A percentile compares a stretch with the other conserved stretches of the same genome.
Conservation (phyloP, 345 rosid genomes). For the Arabis alpina region DNA sequence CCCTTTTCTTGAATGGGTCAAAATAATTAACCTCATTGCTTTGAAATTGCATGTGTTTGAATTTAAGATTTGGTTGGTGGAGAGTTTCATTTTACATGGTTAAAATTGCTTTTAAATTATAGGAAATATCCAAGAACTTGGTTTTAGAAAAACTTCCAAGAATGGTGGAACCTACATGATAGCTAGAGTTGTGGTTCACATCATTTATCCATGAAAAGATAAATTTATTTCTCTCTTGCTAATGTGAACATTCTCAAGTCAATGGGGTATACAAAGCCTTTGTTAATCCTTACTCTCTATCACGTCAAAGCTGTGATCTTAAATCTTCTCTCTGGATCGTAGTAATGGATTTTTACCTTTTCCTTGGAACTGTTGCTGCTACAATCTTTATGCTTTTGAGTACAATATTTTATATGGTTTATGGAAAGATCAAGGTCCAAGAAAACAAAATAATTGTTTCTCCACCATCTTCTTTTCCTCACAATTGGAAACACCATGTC, state of each 20-base stretch:
- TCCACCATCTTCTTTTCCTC: neutral
- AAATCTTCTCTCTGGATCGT: neutral
- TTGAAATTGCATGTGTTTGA: too few species aligned
- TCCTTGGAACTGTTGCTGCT: neutral
- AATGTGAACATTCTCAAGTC: neutral
- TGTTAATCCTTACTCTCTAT: neutral
- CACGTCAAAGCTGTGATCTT: neutral
- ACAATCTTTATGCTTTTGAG: too few species aligned
- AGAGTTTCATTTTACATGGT: too few species aligned
- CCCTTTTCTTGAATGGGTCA: too few species aligned
- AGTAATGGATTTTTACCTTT: neutral
- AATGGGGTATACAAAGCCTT: neutral
- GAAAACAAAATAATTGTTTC: neutral
- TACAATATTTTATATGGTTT: too few species aligned
- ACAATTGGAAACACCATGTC: neutral
- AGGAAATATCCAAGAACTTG: too few species aligned
- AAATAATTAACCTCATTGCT: too few species aligned
- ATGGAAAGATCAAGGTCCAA: too few species aligned
- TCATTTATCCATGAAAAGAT: neutral
- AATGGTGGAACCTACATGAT: slow-evolving; percentile 15
- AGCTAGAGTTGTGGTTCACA: neutral
- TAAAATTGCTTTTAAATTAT: too few species aligned
- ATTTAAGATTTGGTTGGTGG: too few species aligned
- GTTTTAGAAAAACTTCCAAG: neutral
- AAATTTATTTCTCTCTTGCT: neutral